Percentiles rank a stretch among this genome's conserved stretches.
Evolutionary conservation across 1,139 yeast genomes (phyloP).

Genomic region (Lodderomyces beijingensis): DNA sequence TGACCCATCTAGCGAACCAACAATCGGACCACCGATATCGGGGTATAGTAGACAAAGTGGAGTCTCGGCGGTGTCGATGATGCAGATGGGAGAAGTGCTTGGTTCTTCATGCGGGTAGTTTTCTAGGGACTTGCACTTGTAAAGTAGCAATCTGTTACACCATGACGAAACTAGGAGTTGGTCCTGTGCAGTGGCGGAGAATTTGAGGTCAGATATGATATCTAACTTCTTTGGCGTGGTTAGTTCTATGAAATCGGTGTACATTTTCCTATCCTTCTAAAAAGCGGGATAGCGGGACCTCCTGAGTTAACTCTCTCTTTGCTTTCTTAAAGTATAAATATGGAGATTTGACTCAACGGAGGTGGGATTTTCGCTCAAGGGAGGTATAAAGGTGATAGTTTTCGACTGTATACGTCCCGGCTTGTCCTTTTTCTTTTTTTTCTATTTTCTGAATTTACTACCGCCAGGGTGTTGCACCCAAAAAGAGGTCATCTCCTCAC

Average conservation of each 20-base stretch:
- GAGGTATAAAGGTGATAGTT: too few relatives aligned
- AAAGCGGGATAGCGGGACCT: too few relatives aligned
- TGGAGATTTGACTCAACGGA: too few relatives aligned
- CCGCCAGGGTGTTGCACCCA: too few relatives aligned
- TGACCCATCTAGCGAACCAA: slow-evolving; percentile 40
- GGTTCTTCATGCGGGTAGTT: slow-evolving; percentile 10
- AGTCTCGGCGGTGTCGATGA: slow-evolving; percentile 7
- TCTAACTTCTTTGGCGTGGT: slow-evolving; percentile 23
- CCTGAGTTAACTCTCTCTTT: too few relatives aligned
- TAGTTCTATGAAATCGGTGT: slow-evolving; percentile 13
- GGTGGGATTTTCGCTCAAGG: too few relatives aligned
- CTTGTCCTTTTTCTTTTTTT: too few relatives aligned
- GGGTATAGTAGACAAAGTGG: slow-evolving; percentile 13
- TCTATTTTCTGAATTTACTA: too few relatives aligned
- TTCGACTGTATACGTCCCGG: too few relatives aligned
- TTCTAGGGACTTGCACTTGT: slow-evolving; percentile 19
- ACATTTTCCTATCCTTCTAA: slow-evolving; percentile 10
- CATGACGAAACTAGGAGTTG: slow-evolving; percentile 39
- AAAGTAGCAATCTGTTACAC: slow-evolving; percentile 37
- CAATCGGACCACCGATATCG: slow-evolving; percentile 20
- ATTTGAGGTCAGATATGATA: slow-evolving; percentile 27
- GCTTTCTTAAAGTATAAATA: too few relatives aligned
- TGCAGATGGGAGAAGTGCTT: slow-evolving; percentile 7
- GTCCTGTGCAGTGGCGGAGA: slow-evolving; percentile 22
- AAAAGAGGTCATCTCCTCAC: too few relatives aligned